Evolutionary conservation across 352 stramenopile species (phyloP).

Genomic region (Globisporangium carolinianum): DNA sequence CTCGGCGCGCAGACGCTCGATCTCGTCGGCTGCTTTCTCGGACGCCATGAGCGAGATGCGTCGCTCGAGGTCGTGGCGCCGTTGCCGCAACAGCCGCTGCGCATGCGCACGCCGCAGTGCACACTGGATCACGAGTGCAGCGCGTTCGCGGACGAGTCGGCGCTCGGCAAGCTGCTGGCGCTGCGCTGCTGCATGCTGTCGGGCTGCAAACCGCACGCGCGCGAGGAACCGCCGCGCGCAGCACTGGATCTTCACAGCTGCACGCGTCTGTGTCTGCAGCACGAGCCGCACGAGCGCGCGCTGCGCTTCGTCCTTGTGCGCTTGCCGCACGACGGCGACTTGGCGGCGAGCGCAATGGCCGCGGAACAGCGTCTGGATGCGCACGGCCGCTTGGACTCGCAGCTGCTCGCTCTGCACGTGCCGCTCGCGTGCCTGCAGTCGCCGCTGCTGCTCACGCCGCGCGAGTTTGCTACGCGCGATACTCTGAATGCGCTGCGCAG

Average conservation of each 20-base stretch:
- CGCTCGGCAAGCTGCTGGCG: constrained; percentile 19
- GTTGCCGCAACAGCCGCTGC: constrained; percentile 26
- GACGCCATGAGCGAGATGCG: constrained; percentile 76
- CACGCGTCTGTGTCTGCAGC: constrained; percentile 41
- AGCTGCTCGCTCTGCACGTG: constrained; percentile 20
- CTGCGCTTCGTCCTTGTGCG: constrained; percentile 40
- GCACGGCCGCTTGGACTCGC: constrained; percentile 30
- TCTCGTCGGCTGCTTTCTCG: constrained; percentile 76
- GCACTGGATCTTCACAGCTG: constrained; percentile 69
- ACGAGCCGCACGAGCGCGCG: constrained; percentile 52
- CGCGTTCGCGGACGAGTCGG: constrained; percentile 31
- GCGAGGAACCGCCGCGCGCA: constrained; percentile 50
- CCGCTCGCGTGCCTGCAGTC: constrained; percentile 17
- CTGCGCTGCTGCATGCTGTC: constrained; percentile 24
- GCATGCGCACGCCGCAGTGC: constrained; percentile 38
- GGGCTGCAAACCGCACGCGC: constrained; percentile 21
- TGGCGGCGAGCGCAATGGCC: constrained; percentile 41
- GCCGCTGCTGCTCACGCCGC: constrained; percentile 20
- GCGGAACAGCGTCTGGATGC: constrained; percentile 61
- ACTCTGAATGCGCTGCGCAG: constrained; percentile 54
- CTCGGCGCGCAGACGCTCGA: constrained; percentile 60
- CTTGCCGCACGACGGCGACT: constrained; percentile 23
- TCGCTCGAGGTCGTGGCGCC: constrained; percentile 66
- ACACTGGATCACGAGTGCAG: constrained; percentile 64
- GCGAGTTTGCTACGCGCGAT: constrained; percentile 50